A percentile compares a stretch with the other conserved stretches of the same genome.
phyloP scores from a whole-genome alignment of 129 eudicot genomes.

The Heracleum sosnowskyi region DNA sequence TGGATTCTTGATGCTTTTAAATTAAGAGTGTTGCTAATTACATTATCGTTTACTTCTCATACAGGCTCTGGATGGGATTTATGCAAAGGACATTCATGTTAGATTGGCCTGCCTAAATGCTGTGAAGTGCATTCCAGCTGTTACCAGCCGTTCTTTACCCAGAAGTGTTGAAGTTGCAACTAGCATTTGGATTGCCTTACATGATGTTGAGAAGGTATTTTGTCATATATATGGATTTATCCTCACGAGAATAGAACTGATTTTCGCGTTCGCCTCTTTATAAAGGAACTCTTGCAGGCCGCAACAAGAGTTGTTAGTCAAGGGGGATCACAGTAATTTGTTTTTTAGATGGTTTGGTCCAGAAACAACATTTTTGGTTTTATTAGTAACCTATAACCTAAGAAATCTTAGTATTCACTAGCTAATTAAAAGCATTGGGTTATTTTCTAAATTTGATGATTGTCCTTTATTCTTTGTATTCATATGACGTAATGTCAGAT shows the following conservation, averaged over 20 bases:
- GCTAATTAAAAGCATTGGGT: background rate
- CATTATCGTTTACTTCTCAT: constrained; percentile 8
- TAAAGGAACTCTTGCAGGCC: background rate
- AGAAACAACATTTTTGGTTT: background rate
- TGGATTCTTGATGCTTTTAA: constrained; percentile 2
- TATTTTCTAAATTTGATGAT: background rate
- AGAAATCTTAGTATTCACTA: background rate
- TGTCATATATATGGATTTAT: background rate
- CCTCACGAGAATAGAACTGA: background rate
- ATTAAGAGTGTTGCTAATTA: background rate
- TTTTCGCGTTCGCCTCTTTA: background rate
- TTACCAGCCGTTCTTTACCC: constrained; percentile 70
- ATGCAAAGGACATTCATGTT: constrained; percentile 95
- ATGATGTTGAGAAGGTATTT: constrained; percentile 86
- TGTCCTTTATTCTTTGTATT: too few species aligned
- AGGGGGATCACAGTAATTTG: background rate
- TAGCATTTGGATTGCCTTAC: constrained; percentile 94
- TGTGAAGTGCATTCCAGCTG: constrained; percentile 91
- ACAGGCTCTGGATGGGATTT: constrained; percentile 86
- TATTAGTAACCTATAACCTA: background rate
- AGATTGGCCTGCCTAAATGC: constrained; percentile 96
- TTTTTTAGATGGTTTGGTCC: background rate
- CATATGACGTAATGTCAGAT: too few species aligned
- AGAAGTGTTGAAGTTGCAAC: constrained; percentile 81
- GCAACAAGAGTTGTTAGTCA: background rate